Percentiles rank a stretch among this genome's conserved stretches.
Evolutionary conservation across 352 stramenopile genomes (phyloP).

Genomic region (Globisporangium alternatum): DNA sequence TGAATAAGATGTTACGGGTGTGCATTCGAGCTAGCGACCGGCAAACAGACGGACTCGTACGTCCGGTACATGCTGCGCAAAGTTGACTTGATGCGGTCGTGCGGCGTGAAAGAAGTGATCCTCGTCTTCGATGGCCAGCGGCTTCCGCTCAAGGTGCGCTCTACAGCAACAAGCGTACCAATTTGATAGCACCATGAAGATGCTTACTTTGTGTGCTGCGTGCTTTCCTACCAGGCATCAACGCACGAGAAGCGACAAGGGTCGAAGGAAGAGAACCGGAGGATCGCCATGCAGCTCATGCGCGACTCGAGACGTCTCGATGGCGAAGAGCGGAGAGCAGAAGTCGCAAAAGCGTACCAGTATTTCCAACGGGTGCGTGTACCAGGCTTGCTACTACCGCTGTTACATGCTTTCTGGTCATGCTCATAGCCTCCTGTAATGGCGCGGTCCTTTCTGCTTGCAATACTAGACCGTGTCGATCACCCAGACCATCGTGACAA

Average conservation of each 20-base stretch:
- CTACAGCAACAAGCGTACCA: not conserved
- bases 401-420: not conserved
- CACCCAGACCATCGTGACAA: constrained; percentile 52
- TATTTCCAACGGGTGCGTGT: constrained; percentile 47
- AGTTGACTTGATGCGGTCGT: constrained; percentile 55
- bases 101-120: constrained; percentile 50
- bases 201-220: no score
- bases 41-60: constrained; percentile 59
- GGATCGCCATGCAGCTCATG: constrained; percentile 49
- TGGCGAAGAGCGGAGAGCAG: constrained; percentile 42
- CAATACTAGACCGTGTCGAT: constrained; percentile 56
- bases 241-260: constrained; percentile 64
- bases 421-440: not conserved
- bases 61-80: constrained; percentile 77
- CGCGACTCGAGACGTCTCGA: constrained; percentile 42
- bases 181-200: not conserved
- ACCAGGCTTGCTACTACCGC: not conserved
- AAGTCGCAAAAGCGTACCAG: constrained; percentile 55
- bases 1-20: constrained; percentile 66
- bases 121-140: constrained; percentile 78
- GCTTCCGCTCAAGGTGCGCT: constrained; percentile 59
- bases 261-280: constrained; percentile 55
- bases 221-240: constrained; percentile 30
- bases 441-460: not conserved
- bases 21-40: constrained; percentile 69